Base-by-base conservation (phyloP, 2,329 filamentous ascomycete species). In the Dryadomyces quercus-mongolicae region DNA sequence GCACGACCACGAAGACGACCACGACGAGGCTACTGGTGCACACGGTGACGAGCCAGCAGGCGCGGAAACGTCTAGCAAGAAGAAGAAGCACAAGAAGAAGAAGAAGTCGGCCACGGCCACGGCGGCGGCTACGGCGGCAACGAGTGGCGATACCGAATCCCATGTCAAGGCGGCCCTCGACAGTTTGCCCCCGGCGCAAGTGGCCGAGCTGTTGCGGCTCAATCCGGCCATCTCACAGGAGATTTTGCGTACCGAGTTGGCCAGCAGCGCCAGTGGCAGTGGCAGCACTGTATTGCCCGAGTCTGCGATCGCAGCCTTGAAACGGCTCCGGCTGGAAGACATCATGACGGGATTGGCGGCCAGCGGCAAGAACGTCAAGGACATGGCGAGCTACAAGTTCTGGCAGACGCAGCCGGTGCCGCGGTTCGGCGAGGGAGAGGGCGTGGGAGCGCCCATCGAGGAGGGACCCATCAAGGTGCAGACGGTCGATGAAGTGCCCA, bases 381-480 rank as follows among this genome's bases (percentile, higher is more conserved):
- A 96, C 66, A 95, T 96, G 89, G 90, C 85, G 7, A 88, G 85
- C 56, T 96, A 97, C 77, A 96, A 95, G 71, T 98, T 98, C 74
- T 98, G 93, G 93, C 84, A 89, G 68, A 98, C 93, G 49, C 93
- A 98, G 69, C 93, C 93, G 1, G 93, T 98, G 56, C 87, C 88
- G 51, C 85, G 84, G 64, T 95, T 97, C 65, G 84, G 79, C 63
- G 74, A 84, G 67, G 57, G 52, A 13, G 56, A 59, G 45, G 22
- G 20, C 45, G 18, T 40, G 4, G 62, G 64, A 15, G 72, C 76
- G 59, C 66, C 70, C 42, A 64, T 82, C 50, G 74, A 82, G 59
- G 91, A 97, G 63, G 93, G 93, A 0, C 89, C 91, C 0, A 87
- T 98, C 66, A 86, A 85, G 70, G 72, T 84, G 18, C 86, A 92